Base-by-base conservation (phyloP, 2,329 filamentous ascomycete species). In the Pseudopithomyces maydicus region DNA sequence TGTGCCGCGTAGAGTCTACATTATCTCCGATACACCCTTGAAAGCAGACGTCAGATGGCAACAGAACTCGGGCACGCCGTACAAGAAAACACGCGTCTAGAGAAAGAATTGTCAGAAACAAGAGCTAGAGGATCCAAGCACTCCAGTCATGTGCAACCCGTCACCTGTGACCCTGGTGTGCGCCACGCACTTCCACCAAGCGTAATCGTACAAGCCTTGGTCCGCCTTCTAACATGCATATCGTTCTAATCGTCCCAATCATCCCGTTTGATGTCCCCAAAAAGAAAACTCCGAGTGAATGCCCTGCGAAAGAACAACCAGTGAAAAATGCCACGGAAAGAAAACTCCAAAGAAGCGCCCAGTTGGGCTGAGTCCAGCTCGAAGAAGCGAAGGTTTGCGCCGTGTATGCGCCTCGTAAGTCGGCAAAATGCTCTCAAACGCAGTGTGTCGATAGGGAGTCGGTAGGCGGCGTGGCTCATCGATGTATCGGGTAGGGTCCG, bases 281-380 rank as follows among this genome's bases (percentile, higher is more conserved):
- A 48, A 35, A 52, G 48, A 35, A 52, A 70, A 73, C 67, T 72
- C 72, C 72, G 49, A 65, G 56, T 38, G 55, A 45, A 73, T 72
- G 66, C 62, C 64, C 42, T 33, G 20, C 35, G 43, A 22, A 33
- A 51, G 54, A 19, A 50, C 15, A 42, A 19, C 48, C 48, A 42
- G 33, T 33, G 35, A 46, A 54, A 3, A 32, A 39, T 35, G 58
- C 26, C 51, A 51, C 48, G 22, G 23, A 45, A 52, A 44, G 45
- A 49, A 42, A 54, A 55, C 52, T 61, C 36, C 55, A 55, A 59
- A 23, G 39, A 53, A 58, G 50, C 33, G 33, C 54, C 49, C 32
- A 48, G 47, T 41, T 43, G 50, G 54, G 50, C 53, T 35, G 62
- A 68, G 63, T 56, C 67, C 65, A 48, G 70, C 67, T 66, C 65